phyloP scores from a whole-genome alignment of 768 basidiomycete species.

The Hericium rajendrae region DNA sequence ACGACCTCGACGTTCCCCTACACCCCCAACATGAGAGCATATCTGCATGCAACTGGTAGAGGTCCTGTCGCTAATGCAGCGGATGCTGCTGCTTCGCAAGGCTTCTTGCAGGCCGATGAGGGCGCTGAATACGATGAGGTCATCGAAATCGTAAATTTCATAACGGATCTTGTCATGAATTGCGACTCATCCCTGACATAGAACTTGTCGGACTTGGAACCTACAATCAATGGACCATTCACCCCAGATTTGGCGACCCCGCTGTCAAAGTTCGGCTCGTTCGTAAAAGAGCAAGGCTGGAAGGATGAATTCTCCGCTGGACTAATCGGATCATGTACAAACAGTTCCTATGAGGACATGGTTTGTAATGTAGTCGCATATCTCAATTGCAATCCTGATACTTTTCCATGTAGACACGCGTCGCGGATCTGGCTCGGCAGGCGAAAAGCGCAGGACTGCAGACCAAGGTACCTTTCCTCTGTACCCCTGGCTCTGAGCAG shows the following conservation, averaged over 20 bases:
- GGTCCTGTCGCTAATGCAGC: constrained; percentile 80
- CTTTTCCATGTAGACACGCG: constrained; percentile 57
- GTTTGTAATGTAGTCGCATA: constrained; percentile 27
- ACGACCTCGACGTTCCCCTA: constrained; percentile 98
- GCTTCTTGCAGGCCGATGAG: constrained; percentile 77
- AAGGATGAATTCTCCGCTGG: constrained; percentile 86
- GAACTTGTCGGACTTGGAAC: constrained; percentile 85
- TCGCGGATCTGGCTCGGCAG: constrained; percentile 84
- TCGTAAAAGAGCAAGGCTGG: constrained; percentile 83
- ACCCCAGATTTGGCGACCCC: constrained; percentile 96
- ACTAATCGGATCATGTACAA: constrained; percentile 98
- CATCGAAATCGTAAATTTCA: constrained; percentile 71
- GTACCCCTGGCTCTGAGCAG: constrained; percentile 89
- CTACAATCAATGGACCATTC: constrained; percentile 93
- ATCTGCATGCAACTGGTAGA: constrained; percentile 85
- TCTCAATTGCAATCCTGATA: not conserved
- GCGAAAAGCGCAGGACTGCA: constrained; percentile 77
- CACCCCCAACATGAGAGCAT: constrained; percentile 79
- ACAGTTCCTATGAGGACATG: constrained; percentile 97
- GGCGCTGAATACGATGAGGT: constrained; percentile 91
- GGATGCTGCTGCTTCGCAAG: constrained; percentile 66
- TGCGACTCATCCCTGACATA: constrained; percentile 21
- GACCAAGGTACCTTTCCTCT: constrained; percentile 78
- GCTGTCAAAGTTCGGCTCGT: constrained; percentile 74
- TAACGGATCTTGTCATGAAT: not conserved